Conservation (phyloP, 176 grass and related monocot species). For the Eleusine indica region DNA sequence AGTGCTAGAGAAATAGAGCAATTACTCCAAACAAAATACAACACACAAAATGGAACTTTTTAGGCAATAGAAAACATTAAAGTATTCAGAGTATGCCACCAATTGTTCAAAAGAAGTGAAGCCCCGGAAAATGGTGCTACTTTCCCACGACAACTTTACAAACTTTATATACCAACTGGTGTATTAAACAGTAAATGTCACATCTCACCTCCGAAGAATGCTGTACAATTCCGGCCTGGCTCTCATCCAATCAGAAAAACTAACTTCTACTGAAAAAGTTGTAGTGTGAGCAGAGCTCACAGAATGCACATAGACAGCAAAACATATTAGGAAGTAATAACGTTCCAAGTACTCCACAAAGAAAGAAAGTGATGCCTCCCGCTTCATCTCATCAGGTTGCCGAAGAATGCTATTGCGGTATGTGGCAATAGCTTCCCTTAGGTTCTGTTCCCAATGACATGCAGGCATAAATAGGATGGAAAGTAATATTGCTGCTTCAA, state of each 20-base stretch:
- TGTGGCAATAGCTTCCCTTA: conserved; percentile 92
- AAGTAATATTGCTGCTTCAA: conserved; percentile 33
- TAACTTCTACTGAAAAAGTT: conserved; percentile 61
- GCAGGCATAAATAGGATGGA: conserved; percentile 1
- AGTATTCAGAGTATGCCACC: background rate
- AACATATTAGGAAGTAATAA: conserved; percentile 99
- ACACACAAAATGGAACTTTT: background rate
- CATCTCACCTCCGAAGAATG: conserved; percentile 86
- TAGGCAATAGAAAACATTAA: background rate
- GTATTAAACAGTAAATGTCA: conserved; percentile 31
- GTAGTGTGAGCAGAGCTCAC: conserved; percentile 67
- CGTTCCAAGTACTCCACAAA: conserved; percentile 99
- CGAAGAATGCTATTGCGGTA: conserved; percentile 96
- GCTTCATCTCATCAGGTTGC: conserved; percentile 98
- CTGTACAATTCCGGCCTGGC: conserved; percentile 97
- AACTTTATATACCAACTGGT: conserved; percentile 32
- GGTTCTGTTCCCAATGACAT: conserved; percentile 70
- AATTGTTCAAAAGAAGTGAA: background rate
- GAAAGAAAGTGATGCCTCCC: conserved; percentile 94
- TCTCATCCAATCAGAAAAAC: conserved; percentile 98
- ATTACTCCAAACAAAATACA: conserved; percentile 14
- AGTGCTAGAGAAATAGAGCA: background rate
- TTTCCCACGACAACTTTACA: conserved; percentile 26
- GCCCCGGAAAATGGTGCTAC: background rate
- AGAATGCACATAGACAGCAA: conserved; percentile 92